Evolutionary conservation across 139 green algal species (phyloP), one percentile per base, ranked within the genome.

Genomic region (Coelastrella sp.): DNA sequence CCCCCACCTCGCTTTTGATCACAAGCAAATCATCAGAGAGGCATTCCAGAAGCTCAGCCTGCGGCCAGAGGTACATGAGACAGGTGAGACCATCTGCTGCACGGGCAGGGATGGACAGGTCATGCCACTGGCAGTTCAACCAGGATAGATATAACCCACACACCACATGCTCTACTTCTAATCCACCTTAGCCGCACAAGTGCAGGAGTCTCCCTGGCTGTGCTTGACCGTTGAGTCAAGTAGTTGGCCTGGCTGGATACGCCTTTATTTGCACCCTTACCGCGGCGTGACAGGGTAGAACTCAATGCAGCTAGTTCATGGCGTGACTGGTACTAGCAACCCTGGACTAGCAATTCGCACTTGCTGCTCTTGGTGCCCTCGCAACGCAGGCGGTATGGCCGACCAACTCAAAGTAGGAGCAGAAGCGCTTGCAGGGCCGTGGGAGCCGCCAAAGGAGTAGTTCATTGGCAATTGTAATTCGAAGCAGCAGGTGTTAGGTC

Each of bases 1-100:
- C 60, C 94, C 95, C 5, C 23, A 60, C 16, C 89, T 97, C 7
- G 95, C 95, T 8, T 97, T 97, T 87, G 95, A 97, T 85, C 95
- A 97, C 89, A 95, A 96, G 92, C 89, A 93, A 57, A 90, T 96
- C 17, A 90, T 96, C 14, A 80, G 90, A 11, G 80, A 74, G 54
- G 78, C 89, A 59, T 75, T 95, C 4, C 22, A 85, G 59, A 85
- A 83, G 22, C 90, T 95, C 19, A 88, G 85, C 5, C 8, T 20
- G 2, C 22, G 13, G 58, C 56, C 84, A 82, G 71, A 82, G 54
- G 68, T 80, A 1, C 57, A 82, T 56, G 20, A 82, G 13, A 32
- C 54, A 22, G 71, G 84, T 89, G 71, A 23, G 71, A 56, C 7
- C 19, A 8, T 47, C 20, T 47, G 20, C 11, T 20, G 57, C 57